Evolutionary conservation across 2,329 filamentous ascomycete species (phyloP).

Genomic region (Pyrenochaeta sp.): DNA sequence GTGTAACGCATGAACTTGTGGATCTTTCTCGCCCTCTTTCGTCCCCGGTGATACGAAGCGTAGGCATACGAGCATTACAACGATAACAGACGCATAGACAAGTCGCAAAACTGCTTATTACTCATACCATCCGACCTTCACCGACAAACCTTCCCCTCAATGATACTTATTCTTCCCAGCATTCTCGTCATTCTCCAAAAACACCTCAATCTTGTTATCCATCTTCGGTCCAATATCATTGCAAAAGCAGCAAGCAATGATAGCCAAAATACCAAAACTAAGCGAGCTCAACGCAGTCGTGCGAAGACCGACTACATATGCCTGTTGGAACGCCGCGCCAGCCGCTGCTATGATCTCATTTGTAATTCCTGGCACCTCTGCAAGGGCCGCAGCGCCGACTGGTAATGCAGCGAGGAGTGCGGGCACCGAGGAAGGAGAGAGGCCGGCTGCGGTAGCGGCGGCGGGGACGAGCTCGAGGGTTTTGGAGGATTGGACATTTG

Average conservation of each 20-base stretch:
- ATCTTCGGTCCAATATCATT: slow-evolving; percentile 35
- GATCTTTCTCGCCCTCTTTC: too few relatives aligned
- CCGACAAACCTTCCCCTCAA: neutral
- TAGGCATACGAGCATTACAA: too few relatives aligned
- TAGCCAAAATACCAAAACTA: slow-evolving; percentile 25
- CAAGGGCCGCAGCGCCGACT: slow-evolving; percentile 21
- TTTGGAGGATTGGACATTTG: slow-evolving; percentile 39
- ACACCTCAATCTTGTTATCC: slow-evolving; percentile 35
- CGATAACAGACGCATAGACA: too few relatives aligned
- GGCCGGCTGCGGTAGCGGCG: slow-evolving; percentile 26
- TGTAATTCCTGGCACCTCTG: slow-evolving; percentile 24
- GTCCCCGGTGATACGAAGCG: too few relatives aligned
- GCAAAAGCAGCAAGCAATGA: slow-evolving; percentile 28
- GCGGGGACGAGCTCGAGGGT: slow-evolving; percentile 22
- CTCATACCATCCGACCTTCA: too few relatives aligned
- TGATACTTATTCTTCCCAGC: slow-evolving; percentile 28
- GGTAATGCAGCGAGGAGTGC: slow-evolving; percentile 24
- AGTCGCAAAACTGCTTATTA: too few relatives aligned
- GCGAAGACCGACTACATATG: slow-evolving; percentile 24
- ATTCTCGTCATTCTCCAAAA: slow-evolving; percentile 33
- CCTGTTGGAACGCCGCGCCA: slow-evolving; percentile 26
- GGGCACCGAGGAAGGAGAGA: slow-evolving; percentile 13
- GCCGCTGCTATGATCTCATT: slow-evolving; percentile 25
- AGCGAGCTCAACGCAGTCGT: slow-evolving; percentile 24
- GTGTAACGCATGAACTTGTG: too few relatives aligned